Conservation (phyloP, 805 yeast species). For the Soucietia sequanensis region DNA sequence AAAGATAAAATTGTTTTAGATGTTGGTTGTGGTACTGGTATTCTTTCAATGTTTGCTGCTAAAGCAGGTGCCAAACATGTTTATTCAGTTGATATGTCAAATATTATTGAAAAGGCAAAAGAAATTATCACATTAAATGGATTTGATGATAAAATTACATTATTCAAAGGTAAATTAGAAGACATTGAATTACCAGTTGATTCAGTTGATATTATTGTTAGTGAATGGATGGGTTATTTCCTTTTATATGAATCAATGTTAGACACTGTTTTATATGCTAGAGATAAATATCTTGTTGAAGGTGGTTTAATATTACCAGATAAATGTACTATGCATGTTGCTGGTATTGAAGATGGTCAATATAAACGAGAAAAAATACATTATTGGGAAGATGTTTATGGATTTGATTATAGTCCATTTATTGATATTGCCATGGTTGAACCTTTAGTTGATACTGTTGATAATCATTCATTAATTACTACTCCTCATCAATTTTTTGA, state of each 20-base stretch:
- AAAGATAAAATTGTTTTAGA: conserved; percentile 93
- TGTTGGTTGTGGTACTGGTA: conserved; percentile 99
- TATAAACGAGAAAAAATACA: conserved; percentile 89
- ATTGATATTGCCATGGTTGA: conserved; percentile 83
- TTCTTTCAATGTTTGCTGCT: conserved; percentile 96
- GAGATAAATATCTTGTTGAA: conserved; percentile 79
- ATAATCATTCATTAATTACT: conserved; percentile 70
- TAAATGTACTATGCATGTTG: conserved; percentile 83
- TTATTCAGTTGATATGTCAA: conserved; percentile 95
- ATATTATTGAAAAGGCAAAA: conserved; percentile 94
- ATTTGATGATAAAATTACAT: conserved; percentile 77
- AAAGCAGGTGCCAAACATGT: conserved; percentile 99
- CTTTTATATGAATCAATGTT: conserved; percentile 95
- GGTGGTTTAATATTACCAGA: conserved; percentile 96
- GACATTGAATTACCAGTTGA: conserved; percentile 84
- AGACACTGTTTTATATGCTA: conserved; percentile 90
- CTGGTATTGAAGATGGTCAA: conserved; percentile 90
- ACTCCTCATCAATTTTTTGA: conserved; percentile 68
- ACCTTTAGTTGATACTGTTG: conserved; percentile 96
- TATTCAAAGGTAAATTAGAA: conserved; percentile 90
- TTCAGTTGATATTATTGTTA: conserved; percentile 89
- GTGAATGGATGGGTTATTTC: conserved; percentile 99
- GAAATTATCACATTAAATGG: conserved; percentile 85
- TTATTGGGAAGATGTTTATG: conserved; percentile 96
- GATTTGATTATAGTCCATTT: conserved; percentile 93